phyloP scores from a whole-genome alignment of 2,329 filamentous ascomycete species.

The Alternaria panax region DNA sequence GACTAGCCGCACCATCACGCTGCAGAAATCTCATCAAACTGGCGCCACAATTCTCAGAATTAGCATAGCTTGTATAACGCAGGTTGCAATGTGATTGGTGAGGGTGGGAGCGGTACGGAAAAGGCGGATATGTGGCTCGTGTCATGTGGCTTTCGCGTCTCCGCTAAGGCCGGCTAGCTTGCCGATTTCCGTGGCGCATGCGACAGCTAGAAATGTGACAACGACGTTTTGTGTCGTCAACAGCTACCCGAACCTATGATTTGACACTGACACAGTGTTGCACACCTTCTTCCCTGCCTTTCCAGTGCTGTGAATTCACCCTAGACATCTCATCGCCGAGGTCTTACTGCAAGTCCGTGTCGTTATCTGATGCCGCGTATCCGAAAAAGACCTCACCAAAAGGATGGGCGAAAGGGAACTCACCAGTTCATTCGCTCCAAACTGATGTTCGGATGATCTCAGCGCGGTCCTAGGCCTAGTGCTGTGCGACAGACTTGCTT shows the following conservation, averaged over 20 bases:
- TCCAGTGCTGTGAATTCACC: not conserved
- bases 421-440: not conserved
- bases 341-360: not conserved
- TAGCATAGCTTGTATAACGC: slow-evolving; percentile 12
- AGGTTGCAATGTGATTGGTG: slow-evolving; percentile 15
- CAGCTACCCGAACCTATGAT: not conserved
- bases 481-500: not conserved
- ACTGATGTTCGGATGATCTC: not conserved
- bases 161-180: slow-evolving; percentile 15
- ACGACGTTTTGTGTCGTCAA: not conserved
- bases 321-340: not conserved
- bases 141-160: slow-evolving; percentile 14
- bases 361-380: too few relatives aligned
- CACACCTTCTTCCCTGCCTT: not conserved
- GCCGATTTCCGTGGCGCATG: slow-evolving; percentile 24
- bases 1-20: slow-evolving; percentile 15
- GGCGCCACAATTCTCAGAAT: slow-evolving; percentile 12
- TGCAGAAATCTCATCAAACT: slow-evolving; percentile 8
- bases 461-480: not conserved
- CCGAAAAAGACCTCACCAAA: not conserved
- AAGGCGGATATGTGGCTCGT: slow-evolving; percentile 18
- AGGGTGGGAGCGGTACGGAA: slow-evolving; percentile 18
- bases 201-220: slow-evolving; percentile 1
- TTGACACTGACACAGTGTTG: not conserved
- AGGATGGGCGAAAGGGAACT: not conserved